Conservation (phyloP, 208 protist species). For the Acanthamoeba castellanii region DNA sequence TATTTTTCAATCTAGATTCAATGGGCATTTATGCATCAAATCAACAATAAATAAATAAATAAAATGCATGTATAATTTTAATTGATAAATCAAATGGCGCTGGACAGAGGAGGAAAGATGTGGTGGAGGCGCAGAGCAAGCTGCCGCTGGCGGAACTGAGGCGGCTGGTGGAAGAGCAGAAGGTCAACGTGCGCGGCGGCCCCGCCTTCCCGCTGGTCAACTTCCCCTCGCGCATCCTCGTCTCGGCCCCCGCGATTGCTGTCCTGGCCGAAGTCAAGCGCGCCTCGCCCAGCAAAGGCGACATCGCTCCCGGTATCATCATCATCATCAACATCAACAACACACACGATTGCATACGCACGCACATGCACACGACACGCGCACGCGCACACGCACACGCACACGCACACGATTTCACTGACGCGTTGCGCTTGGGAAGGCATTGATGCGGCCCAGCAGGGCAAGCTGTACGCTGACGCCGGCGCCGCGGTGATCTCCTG, state of each 20-base stretch:
- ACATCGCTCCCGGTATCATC: constrained; percentile 79
- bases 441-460: constrained; percentile 80
- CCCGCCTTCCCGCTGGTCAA: constrained; percentile 47
- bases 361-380: background rate
- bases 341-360: background rate
- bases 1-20: background rate
- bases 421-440: background rate
- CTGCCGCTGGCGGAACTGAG: constrained; percentile 65
- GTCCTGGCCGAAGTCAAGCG: constrained; percentile 89
- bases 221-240: constrained; percentile 17
- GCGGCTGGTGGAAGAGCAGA: background rate
- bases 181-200: constrained; percentile 44
- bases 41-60: no score
- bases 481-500: constrained; percentile 86
- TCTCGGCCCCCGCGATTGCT: background rate
- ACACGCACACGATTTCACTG: background rate
- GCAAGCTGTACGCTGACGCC: constrained; percentile 77
- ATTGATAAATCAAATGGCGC: background rate
- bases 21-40: no score
- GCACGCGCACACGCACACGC: no score
- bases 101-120: constrained; percentile 76
- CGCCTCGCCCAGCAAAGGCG: constrained; percentile 86
- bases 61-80: background rate
- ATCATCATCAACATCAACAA: background rate
- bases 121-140: constrained; percentile 63